Evolutionary conservation across 2,329 filamentous ascomycete genomes (phyloP).

Genomic region (Hypoxylon sp.): DNA sequence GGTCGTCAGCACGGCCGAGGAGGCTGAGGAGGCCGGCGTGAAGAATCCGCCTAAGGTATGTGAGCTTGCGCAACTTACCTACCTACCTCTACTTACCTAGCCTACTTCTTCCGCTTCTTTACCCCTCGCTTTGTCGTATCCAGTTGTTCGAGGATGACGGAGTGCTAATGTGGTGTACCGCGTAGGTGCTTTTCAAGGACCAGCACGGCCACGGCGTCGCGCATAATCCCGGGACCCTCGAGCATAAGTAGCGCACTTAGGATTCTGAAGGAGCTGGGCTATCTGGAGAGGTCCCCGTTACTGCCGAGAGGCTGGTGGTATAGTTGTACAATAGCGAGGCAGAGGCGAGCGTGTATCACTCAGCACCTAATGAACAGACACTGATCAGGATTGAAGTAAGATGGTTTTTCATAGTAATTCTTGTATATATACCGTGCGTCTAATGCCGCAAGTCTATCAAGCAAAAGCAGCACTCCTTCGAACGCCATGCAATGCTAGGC

Average conservation of each 20-base stretch:
- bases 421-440: background rate
- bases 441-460: slow-evolving; percentile 1
- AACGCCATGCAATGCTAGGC: slow-evolving; percentile 13
- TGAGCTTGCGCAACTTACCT: slow-evolving; percentile 21
- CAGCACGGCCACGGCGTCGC: slow-evolving; percentile 56
- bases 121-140: too few relatives aligned
- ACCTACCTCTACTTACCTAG: too few relatives aligned
- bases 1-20: slow-evolving; percentile 53
- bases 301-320: background rate
- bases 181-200: slow-evolving; percentile 55
- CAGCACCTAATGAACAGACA: background rate
- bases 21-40: slow-evolving; percentile 54
- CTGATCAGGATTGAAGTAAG: background rate
- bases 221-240: slow-evolving; percentile 55
- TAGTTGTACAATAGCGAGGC: background rate
- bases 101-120: too few relatives aligned
- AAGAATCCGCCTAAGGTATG: slow-evolving; percentile 60
- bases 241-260: slow-evolving; percentile 45
- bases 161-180: slow-evolving; percentile 8
- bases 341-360: background rate
- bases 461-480: background rate
- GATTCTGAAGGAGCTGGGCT: background rate
- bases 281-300: background rate
- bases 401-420: background rate
- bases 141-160: background rate